phyloP scores from a whole-genome alignment of 495 filamentous ascomycete species.

The Aspergillus mulundensis region DNA sequence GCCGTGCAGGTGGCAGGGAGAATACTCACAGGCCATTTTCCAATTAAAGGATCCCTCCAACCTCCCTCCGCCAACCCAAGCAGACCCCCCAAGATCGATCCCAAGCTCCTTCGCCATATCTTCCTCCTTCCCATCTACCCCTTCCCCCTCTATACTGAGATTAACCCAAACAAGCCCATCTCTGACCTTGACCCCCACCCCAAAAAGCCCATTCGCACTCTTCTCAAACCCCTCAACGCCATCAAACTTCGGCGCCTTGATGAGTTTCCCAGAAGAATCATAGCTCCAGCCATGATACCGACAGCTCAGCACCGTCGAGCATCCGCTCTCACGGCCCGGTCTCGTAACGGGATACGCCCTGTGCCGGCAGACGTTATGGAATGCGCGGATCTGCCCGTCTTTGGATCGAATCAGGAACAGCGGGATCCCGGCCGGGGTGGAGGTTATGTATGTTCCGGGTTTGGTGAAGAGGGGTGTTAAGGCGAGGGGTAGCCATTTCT shows the following conservation, averaged over 20 bases:
- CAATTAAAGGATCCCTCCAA: slow-evolving; percentile 43
- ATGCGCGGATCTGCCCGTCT: slow-evolving; percentile 47
- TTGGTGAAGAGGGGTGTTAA: slow-evolving; percentile 43
- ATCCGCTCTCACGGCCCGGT: slow-evolving; percentile 45
- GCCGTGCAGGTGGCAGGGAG: too few species aligned
- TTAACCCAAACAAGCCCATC: slow-evolving; percentile 39
- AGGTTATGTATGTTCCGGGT: slow-evolving; percentile 47
- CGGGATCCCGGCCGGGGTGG: slow-evolving; percentile 45
- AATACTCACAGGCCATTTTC: slow-evolving; percentile 36
- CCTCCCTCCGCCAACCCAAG: slow-evolving; percentile 34
- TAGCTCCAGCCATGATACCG: slow-evolving; percentile 64
- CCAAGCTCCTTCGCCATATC: background rate
- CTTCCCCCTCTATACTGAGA: slow-evolving; percentile 13
- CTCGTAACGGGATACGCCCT: slow-evolving; percentile 53
- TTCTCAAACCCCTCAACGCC: slow-evolving; percentile 53
- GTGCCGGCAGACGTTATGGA: slow-evolving; percentile 59
- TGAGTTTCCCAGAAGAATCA: slow-evolving; percentile 49
- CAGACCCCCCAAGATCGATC: slow-evolving; percentile 3
- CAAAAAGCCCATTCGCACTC: slow-evolving; percentile 47
- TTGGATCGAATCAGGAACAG: slow-evolving; percentile 48
- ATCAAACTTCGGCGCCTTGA: slow-evolving; percentile 58
- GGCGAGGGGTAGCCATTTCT: slow-evolving; percentile 48
- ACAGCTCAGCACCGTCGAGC: slow-evolving; percentile 50
- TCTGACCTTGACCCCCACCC: slow-evolving; percentile 26
- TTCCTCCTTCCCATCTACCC: background rate